Evolutionary conservation across 352 stramenopile species (phyloP), one percentile per base, ranked within the genome.

Genomic region (Phytophthora pluvialis): DNA sequence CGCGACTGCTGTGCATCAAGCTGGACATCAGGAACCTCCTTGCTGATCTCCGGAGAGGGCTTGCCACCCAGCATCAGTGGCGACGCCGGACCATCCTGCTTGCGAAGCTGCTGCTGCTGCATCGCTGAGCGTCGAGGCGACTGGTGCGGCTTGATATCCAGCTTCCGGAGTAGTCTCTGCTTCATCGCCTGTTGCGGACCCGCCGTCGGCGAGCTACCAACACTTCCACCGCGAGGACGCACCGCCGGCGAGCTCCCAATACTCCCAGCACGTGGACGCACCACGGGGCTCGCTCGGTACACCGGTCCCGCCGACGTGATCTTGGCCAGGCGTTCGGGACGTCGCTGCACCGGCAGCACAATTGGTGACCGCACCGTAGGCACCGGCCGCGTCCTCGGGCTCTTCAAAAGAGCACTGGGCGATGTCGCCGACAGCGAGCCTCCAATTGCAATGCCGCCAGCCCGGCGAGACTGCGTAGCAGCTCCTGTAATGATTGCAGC

Each of bases 141-240:
- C 52, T 92, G 83, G 67, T 92, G 81, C 15, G 83, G 83, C 60
- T 90, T 90, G 64, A 92, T 90, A 48, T 90, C 81, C 8, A 92
- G 67, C 59, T 88, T 90, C 31, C 72, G 73, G 15, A 77, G 66
- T 31, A 87, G 49, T 46, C 81, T 61, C 64, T 89, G 53, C 29
- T 60, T 65, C 52, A 74, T 63, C 26, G 39, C 25, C n/a, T 65
- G 67, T 21, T 72, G 65, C 0, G 61, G 43, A 70, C 50, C 25
- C 48, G 47, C 6, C 0, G 45, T 52, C n/a, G 57, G 52, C 5
- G 58, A 67, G 16, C 52, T 70, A 9, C 59, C 44, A 57, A 51
- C 55, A 33, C 57, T 75, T 15, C 38, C 54, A 45, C 26, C 60
- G 39, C 52, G 68, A 0, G 69, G 62, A 75, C 73, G 21, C 35